phyloP scores from a whole-genome alignment of 192 early-diverging fungal species.

The Rhizophagus sp. region DNA sequence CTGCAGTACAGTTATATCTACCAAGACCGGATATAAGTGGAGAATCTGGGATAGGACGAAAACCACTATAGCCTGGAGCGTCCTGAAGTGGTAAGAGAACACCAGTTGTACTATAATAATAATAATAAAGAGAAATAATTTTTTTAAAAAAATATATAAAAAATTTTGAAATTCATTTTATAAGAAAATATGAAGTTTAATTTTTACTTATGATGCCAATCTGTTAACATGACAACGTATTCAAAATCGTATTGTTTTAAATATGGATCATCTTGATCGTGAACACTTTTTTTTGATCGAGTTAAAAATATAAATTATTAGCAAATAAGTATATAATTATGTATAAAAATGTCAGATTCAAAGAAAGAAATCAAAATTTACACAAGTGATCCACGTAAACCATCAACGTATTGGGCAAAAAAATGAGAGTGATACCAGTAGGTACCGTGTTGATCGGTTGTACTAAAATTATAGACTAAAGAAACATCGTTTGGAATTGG shows the following conservation, averaged over 20 bases:
- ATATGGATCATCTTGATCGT: slow-evolving; percentile 35
- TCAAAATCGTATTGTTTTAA: slow-evolving; percentile 35
- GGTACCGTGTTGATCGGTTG: slow-evolving; percentile 37
- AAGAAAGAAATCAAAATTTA: no score
- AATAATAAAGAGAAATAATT: background rate
- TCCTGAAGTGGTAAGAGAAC: slow-evolving; percentile 7
- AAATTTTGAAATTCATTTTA: no score
- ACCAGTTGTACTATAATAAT: slow-evolving; percentile 30
- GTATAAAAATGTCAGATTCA: no score
- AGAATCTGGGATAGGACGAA: slow-evolving; percentile 29
- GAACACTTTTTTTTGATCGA: background rate
- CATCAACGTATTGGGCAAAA: slow-evolving; percentile 34
- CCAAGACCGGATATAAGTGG: slow-evolving; percentile 31
- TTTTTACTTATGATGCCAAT: slow-evolving; percentile 33
- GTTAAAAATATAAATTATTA: no score
- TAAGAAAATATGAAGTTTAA: background rate
- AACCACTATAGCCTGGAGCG: background rate
- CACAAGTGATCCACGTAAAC: slow-evolving; percentile 18
- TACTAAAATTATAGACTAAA: slow-evolving; percentile 35
- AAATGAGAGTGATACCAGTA: slow-evolving; percentile 54
- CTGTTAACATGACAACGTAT: slow-evolving; percentile 35
- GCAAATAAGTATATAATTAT: no score
- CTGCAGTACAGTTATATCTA: slow-evolving; percentile 31
- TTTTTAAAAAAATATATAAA: background rate
- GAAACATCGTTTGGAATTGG: slow-evolving; percentile 32